Base-by-base conservation (phyloP, 2,329 filamentous ascomycete genomes). In the Macroventuria anomochaeta region DNA sequence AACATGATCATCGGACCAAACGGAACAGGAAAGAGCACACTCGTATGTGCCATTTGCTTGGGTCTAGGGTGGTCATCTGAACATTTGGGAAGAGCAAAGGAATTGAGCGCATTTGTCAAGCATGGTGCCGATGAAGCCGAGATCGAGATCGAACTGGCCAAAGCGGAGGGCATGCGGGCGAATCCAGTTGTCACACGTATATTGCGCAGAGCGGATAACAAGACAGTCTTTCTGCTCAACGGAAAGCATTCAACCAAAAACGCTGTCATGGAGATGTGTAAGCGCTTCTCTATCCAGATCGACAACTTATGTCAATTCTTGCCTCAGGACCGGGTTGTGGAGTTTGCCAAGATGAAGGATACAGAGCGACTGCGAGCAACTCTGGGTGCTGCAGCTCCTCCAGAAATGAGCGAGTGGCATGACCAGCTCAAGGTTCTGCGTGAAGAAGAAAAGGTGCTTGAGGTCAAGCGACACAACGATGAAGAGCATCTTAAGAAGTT, bases 1-100 rank as follows among this genome's bases (percentile, higher is more conserved):
- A 99, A 99, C 73, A 97, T 99, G 93, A 88, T 99, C 46, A 96
- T 99, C 64, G 95, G 95, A 0, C 95, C 95, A n/a, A 99, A 99
- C 68, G 95, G 95, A 28, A 97, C 95, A 0, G 95, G 95, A 49
- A 99, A 99, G 77, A 97, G 93, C 76, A 97, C 95, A 0, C 81
- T 99, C 21, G 93, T 99, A 36, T 99, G 95, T 76, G 95, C 95
- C 37, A 96, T 99, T 63, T 97, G 95, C 69, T 78, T 99, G 12
- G 95, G 95, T 2, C 79, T 99, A 21, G 95, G 95, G 40, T 97
- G 89, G 81, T 39, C 38, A 20, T 25, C 43, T 26, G 65, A 88
- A 75, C 85, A 93, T 66, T 83, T 99, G 13, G 95, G 93, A 13
- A 88, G 95, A 57, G 92, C 93, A 6, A 92, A 89, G 65, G 87